Evolutionary conservation across 306 rosid genomes (phyloP), one percentile per base, ranked within the genome.

Genomic region (Cicer pinnatifidum): DNA sequence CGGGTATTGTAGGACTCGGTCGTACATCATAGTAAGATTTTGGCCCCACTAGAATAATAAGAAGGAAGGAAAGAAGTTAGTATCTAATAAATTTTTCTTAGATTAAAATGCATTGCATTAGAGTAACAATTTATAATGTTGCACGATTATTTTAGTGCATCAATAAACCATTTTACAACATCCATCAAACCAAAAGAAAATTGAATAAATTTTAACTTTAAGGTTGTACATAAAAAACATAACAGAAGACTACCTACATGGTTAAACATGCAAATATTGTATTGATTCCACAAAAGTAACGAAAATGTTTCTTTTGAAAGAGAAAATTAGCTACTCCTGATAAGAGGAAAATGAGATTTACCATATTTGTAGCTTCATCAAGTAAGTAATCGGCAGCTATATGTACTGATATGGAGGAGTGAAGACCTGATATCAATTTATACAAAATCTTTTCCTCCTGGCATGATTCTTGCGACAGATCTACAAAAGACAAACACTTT

Each of bases 391-490:
- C 99, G 23, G 97, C 72, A 40, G 96, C 99, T 80, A 92, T 86
- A 85, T 94, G 99, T 54, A 94, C 78, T 13, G 99, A 91, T 78
- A 94, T 94, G 63, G 99, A 94, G 67, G 99, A 89, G 83, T 94
- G 99, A 76, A 94, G 93, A 81, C 99, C 99, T 9, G 99, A 94
- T 82, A 94, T 94, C 93, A 94, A 72, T 82, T 91, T 94, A 89
- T 89, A 94, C 88, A 94, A 81, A 66, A 94, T 85, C 70, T 90
- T 89, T 76, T 94, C 96, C 83, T 91, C 99, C 68, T 92, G 87
- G 66, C 97, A 91, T 48, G 76, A 85, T 75, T 88, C 96, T 84
- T 90, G 88, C 15, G 93, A 88, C 4, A 89, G 90, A 87, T 90
- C 96, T 89, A 76, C 73, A 82, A 10, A 78, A 76, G 72, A 69